Conservation (phyloP, 1,284 basidiomycete species). For the Acaromyces ingoldii region DNA sequence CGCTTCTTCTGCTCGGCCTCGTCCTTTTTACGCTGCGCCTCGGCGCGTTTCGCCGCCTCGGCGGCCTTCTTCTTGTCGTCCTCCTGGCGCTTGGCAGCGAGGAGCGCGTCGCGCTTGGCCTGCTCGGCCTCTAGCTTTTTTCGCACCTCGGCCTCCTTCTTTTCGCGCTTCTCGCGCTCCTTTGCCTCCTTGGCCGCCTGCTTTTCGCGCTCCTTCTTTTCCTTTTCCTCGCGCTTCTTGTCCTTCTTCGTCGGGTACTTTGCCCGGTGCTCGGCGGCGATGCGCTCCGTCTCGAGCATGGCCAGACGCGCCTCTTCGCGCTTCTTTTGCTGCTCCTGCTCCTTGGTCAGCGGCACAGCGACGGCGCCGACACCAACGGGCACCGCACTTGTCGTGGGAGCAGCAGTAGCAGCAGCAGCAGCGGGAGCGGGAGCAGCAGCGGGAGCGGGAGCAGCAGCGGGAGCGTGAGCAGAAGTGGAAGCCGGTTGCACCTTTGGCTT, state of each 20-base stretch:
- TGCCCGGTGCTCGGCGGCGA: no score
- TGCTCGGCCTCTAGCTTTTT: neutral
- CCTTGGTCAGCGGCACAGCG: constrained; percentile 17
- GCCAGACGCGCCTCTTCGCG: constrained; percentile 44
- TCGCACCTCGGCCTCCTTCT: neutral
- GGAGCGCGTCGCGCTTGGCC: no score
- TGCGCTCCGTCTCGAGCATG: no score
- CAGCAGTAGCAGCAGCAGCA: neutral
- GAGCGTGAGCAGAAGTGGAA: neutral
- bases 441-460: neutral
- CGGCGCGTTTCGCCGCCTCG: neutral
- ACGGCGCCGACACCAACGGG: no score
- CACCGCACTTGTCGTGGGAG: no score
- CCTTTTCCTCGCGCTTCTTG: neutral
- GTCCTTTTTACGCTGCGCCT: neutral
- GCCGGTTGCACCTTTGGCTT: neutral
- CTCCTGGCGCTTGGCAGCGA: neutral
- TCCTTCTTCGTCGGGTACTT: constrained; percentile 3
- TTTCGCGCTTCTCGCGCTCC: neutral
- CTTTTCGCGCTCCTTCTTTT: neutral
- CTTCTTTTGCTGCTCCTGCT: constrained; percentile 37
- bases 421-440: neutral
- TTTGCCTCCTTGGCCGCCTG: neutral
- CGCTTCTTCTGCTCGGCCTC: constrained; percentile 8
- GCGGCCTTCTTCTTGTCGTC: neutral